phyloP scores from a whole-genome alignment of 1,284 basidiomycete genomes.

The Rhodotorula sp. region DNA sequence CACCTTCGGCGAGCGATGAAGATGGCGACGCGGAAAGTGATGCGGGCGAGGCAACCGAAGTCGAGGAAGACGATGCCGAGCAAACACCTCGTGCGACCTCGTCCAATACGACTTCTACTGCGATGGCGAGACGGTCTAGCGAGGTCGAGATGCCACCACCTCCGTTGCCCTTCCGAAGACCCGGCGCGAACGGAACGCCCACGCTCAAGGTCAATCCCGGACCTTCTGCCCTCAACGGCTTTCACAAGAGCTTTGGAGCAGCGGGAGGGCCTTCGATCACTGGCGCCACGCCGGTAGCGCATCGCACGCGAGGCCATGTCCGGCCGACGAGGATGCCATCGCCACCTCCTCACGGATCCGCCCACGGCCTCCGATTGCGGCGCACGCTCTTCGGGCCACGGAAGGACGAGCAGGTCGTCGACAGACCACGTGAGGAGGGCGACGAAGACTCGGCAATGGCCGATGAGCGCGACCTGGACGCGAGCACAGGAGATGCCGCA shows the following conservation, averaged over 20 bases:
- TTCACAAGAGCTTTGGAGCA: not conserved
- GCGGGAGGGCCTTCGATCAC: not conserved
- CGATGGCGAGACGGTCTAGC: constrained; percentile 11
- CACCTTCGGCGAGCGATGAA: constrained; percentile 42
- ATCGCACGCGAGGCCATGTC: constrained; percentile 25
- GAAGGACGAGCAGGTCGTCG: too few species aligned
- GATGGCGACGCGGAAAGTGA: not conserved
- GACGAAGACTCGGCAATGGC: constrained; percentile 12
- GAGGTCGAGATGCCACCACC: constrained; percentile 31
- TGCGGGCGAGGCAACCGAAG: constrained; percentile 49
- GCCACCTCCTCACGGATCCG: not conserved
- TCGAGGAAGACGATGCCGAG: constrained; percentile 43
- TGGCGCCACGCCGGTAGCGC: constrained; percentile 25
- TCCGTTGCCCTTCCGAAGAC: constrained; percentile 1
- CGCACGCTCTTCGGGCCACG: too few species aligned
- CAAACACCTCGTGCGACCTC: not conserved
- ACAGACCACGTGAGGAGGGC: not conserved
- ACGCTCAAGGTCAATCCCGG: not conserved
- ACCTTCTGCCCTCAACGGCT: too few species aligned
- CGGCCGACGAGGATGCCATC: constrained; percentile 21
- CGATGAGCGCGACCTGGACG: constrained; percentile 42
- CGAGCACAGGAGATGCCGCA: too few species aligned
- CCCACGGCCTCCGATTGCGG: too few species aligned
- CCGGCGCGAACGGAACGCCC: not conserved
- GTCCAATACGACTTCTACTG: not conserved